Evolutionary conservation across 2,329 filamentous ascomycete genomes (phyloP), one percentile per base, ranked within the genome.

Genomic region (Talaromyces amestolkiae): DNA sequence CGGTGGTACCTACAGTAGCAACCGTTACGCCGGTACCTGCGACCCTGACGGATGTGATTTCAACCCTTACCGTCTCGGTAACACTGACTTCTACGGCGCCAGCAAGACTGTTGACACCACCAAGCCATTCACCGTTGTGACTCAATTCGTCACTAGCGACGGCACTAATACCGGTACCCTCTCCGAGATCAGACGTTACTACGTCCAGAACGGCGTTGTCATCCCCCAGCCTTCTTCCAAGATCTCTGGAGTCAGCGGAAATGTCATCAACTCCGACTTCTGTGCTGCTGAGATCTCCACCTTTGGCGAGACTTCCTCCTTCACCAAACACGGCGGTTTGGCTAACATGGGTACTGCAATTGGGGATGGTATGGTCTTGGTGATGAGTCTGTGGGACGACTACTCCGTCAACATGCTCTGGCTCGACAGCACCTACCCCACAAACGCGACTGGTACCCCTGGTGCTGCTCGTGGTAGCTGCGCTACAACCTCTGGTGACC

Each of bases 1-100:
- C 70, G 86, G 86, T 66, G 86, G 85, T 24, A 82, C 80, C 10
- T 81, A 82, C 69, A 78, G 84, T 72, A 62, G 70, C 59, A 77
- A 83, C 70, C 86, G 88, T 68, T 90, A 90, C 73, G 79, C 72
- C 31, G 87, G 88, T 62, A 77, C 84, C 65, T 91, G 89, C 75
- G 89, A 91, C 74, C 86, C 87, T 68, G 87, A 89, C 72, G 88
- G 88, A 47, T 91, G 89, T 72, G 88, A 90, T 75, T 90, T 88
- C 83, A 89, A 90, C 83, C 74, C 83, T 45, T 91, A 85, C 84
- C 87, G 88, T 74, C 82, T 86, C 81, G 89, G 88, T 68, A 83
- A 87, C 77, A 80, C 80, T 66, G 79, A 77, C 75, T 91, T 89
- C 81, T 90, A 86, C 79, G 89, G 88, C 61, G 78, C 82, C 0